Conservation (phyloP, 768 basidiomycete species). For the Tricholoma flavovirens region DNA sequence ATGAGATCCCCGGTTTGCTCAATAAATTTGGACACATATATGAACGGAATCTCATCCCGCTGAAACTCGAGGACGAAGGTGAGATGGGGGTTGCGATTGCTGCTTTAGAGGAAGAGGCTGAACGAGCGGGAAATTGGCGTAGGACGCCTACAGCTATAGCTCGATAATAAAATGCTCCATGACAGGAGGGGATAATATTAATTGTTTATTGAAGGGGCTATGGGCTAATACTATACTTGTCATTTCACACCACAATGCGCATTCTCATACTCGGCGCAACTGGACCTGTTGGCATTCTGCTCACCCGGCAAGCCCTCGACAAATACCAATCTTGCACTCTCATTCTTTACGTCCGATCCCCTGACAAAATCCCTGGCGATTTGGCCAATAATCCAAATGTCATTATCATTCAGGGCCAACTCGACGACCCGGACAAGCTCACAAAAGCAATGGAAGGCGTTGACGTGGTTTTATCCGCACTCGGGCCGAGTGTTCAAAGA, state of each 20-base stretch:
- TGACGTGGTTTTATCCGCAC: slow-evolving; percentile 59
- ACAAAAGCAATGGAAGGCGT: slow-evolving; percentile 49
- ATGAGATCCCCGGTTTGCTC: slow-evolving; percentile 49
- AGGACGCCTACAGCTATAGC: slow-evolving; percentile 16
- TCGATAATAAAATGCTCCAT: neutral
- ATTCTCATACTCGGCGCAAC: slow-evolving; percentile 69
- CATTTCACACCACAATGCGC: slow-evolving; percentile 24
- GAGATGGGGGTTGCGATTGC: slow-evolving; percentile 44
- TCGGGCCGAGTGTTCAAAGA: slow-evolving; percentile 43
- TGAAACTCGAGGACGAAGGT: slow-evolving; percentile 37
- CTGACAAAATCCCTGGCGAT: slow-evolving; percentile 54
- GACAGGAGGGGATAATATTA: neutral
- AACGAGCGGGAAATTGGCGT: slow-evolving; percentile 37
- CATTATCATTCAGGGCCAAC: slow-evolving; percentile 47
- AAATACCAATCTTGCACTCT: slow-evolving; percentile 34
- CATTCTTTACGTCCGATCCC: slow-evolving; percentile 59
- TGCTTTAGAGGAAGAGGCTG: slow-evolving; percentile 41
- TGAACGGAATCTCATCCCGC: slow-evolving; percentile 40
- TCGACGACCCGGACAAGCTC: slow-evolving; percentile 47
- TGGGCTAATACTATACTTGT: neutral
- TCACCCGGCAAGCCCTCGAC: slow-evolving; percentile 51
- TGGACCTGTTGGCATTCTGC: slow-evolving; percentile 50
- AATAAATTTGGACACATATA: slow-evolving; percentile 41
- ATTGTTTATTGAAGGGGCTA: no score
- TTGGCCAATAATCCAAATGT: slow-evolving; percentile 39